A percentile compares a stretch with the other conserved stretches of the same genome.
phyloP scores from a whole-genome alignment of 208 protist species.

The Leishmania arabica region DNA sequence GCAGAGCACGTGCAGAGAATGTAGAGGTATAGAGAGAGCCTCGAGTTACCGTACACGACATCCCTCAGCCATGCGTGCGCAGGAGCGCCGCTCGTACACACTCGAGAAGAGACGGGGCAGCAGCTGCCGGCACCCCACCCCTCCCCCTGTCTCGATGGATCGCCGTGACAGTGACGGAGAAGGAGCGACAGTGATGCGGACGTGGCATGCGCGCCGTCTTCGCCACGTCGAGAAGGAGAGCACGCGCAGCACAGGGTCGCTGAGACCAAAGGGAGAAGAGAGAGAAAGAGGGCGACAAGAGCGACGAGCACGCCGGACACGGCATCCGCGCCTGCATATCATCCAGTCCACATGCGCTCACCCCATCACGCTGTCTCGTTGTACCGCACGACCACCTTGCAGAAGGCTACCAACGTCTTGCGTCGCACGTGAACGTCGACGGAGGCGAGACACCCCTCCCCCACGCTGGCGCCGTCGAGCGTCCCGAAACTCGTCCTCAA shows the following conservation, averaged over 20 bases:
- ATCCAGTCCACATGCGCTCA: neutral
- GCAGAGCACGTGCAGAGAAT: neutral
- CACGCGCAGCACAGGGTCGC: neutral
- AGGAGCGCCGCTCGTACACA: neutral
- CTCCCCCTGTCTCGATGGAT: neutral
- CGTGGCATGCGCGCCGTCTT: neutral
- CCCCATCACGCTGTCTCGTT: neutral
- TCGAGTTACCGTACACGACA: neutral
- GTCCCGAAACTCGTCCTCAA: slow-evolving; percentile 15
- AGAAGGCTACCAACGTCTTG: slow-evolving; percentile 46
- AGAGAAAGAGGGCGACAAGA: neutral
- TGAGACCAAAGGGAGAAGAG: neutral
- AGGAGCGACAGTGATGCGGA: neutral
- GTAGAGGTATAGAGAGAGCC: neutral
- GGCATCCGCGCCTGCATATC: neutral
- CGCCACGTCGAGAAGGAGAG: neutral
- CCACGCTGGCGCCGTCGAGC: slow-evolving; percentile 26
- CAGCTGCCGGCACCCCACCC: neutral
- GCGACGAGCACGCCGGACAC: neutral
- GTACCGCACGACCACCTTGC: slow-evolving; percentile 39
- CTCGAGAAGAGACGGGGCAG: neutral
- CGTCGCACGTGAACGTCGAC: slow-evolving; percentile 44
- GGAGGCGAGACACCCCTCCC: slow-evolving; percentile 11
- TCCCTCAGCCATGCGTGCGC: neutral
- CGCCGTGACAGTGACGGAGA: neutral